Percentiles rank a stretch among this genome's conserved stretches.
Conservation (phyloP, 169 alveolate species). For the Plasmodium billcollinsi region DNA sequence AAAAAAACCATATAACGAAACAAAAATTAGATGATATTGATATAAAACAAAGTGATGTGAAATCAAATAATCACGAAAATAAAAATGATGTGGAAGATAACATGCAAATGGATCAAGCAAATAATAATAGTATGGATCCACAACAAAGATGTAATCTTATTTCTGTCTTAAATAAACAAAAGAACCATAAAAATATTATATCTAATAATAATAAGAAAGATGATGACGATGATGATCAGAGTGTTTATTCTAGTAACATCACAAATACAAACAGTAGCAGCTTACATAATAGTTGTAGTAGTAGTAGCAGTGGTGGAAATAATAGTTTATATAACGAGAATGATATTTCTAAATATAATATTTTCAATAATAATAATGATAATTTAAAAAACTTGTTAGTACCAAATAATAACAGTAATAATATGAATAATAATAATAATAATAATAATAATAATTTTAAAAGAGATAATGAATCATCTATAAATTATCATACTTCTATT, state of each 20-base stretch:
- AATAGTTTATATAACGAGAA: background rate
- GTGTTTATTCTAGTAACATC: constrained; percentile 37
- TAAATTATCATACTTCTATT: constrained; percentile 10
- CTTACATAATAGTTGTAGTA: constrained; percentile 18
- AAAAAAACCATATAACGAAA: too few relatives aligned
- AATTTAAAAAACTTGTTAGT: too few relatives aligned
- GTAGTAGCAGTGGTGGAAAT: constrained; percentile 43
- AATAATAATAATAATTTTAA: constrained; percentile 13
- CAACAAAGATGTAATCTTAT: too few relatives aligned
- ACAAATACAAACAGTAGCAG: constrained; percentile 27
- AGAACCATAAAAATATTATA: too few relatives aligned
- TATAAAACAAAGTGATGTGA: too few relatives aligned
- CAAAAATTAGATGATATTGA: too few relatives aligned
- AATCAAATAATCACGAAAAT: too few relatives aligned
- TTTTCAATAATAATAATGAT: background rate
- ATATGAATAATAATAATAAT: background rate
- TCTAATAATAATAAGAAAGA: too few relatives aligned
- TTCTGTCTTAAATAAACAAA: too few relatives aligned
- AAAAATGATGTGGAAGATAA: too few relatives aligned
- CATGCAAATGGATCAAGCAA: too few relatives aligned
- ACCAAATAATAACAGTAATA: background rate
- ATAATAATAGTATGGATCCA: too few relatives aligned
- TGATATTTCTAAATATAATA: background rate
- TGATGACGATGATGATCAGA: background rate
- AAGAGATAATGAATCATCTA: constrained; percentile 18